Evolutionary conservation across 768 basidiomycete genomes (phyloP), one percentile per base, ranked within the genome.

Genomic region (Trametes cinnabarina): DNA sequence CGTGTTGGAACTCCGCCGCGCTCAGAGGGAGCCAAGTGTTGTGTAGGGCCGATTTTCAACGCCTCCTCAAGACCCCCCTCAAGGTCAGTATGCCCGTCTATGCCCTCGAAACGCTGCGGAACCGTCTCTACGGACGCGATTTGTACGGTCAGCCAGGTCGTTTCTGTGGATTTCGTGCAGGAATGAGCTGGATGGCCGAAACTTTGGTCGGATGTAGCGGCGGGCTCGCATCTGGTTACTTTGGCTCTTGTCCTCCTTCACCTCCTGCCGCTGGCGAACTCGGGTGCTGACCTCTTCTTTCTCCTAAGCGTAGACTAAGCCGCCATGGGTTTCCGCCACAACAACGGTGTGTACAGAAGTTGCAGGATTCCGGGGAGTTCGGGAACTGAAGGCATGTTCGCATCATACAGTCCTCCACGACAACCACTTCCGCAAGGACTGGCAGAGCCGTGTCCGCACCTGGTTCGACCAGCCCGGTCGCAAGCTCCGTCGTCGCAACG

Each of bases 381-480:
- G 12, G 46, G 35, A 48, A 47, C 46, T 55, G 23, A 47, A 47
- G 17, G 28, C 20, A 3, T 43, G 6, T 47, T 57, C 30, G 37
- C 15, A 46, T 19, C 34, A 7, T 57, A 23, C 63, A 90, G 92
- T 91, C 79, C 91, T 96, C 75, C 94, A 86, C 79, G 83, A 76
- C 68, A 94, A 94, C 77, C 94, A 97, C 75, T 94, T 94, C 85
- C 92, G 86, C 81, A 98, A 98, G 87, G 95, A 98, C 75, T 98
- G 95, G 95, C 96, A 98, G 77, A 83, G 87, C 71, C 90, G 89
- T 65, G 94, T 96, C 68, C 88, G 88, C 76, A 96, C 93, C 72
- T 94, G 95, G 95, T 98, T 98, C 74, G 91, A 98, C 82, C 97
- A 99, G 79, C 94, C 97, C 56, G 96, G 95, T 47, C 90, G 92